Evolutionary conservation across 108 stramenopile genomes (phyloP), one percentile per base, ranked within the genome.

Genomic region (Cyclotella choctawhatcheeana): DNA sequence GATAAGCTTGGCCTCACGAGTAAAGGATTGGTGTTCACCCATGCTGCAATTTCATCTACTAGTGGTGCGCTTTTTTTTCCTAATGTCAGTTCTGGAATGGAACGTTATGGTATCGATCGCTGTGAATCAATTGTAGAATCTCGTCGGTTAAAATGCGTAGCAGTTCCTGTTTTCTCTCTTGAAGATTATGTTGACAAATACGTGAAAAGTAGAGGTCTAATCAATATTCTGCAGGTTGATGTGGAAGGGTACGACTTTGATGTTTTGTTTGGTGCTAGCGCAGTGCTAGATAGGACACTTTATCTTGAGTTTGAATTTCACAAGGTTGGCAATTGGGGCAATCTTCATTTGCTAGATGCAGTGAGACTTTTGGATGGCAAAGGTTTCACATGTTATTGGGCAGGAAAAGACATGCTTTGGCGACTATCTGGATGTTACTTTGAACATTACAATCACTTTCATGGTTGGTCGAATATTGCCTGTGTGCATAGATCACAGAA

Each of bases 261-360:
- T 32, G 71, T 58, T 24, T 52, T 71, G 17, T 71, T 71, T 52
- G 71, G 71, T 24, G 71, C 71, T 22, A 34, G 71, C 17, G 51
- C 71, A n/a, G 71, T 71, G n/a, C 50, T 71, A 24, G 71, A 71
- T 32, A 31, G 71, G 13, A 71, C 71, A 8, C 16, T 52, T 13
- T 65, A 65, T 27, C 44, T 65, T 6, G 64, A 65, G 35, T 65
- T 65, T 50, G 64, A 65, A 20, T 65, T 48, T 27, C 44, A 65
- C 27, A 3, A 2, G 5, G 4, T 26, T 17, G 54, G 54, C 8
- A 6, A 22, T 55, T 55, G 54, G 54, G 25, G 10, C 25, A 55
- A 27, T 2, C 17, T 27, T 12, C 54, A 27, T 30, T 5, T 55
- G 4, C 6, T 26, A 8, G 54, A 55, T 30, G 25, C 30, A 4